phyloP scores from a whole-genome alignment of 805 yeast genomes.

The Danielia reshetovae region DNA sequence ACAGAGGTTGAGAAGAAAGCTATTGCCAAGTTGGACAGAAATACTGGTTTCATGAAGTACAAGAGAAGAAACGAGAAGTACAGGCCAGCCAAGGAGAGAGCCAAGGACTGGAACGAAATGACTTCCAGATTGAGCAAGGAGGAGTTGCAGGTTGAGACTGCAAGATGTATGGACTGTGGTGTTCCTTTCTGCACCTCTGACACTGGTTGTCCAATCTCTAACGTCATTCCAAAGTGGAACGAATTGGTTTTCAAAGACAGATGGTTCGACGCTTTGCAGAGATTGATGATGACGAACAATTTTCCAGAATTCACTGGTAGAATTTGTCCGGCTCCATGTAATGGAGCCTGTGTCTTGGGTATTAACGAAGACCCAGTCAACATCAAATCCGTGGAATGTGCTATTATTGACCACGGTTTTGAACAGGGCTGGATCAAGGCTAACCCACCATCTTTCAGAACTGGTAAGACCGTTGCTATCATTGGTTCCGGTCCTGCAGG shows the following conservation, averaged over 20 bases:
- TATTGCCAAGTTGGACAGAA: slow-evolving; percentile 63
- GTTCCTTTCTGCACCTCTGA: slow-evolving; percentile 98
- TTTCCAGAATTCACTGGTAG: slow-evolving; percentile 98
- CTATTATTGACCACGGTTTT: slow-evolving; percentile 93
- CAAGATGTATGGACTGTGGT: slow-evolving; percentile 99
- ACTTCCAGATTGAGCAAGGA: slow-evolving; percentile 76
- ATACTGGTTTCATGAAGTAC: slow-evolving; percentile 91
- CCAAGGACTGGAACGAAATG: slow-evolving; percentile 90
- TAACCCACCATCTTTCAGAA: slow-evolving; percentile 68
- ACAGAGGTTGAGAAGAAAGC: slow-evolving; percentile 61
- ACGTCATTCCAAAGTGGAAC: slow-evolving; percentile 97
- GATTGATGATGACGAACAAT: slow-evolving; percentile 92
- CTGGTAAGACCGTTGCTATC: slow-evolving; percentile 81
- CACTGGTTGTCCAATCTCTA: slow-evolving; percentile 96
- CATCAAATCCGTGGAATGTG: slow-evolving; percentile 91
- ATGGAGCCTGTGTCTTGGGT: slow-evolving; percentile 90
- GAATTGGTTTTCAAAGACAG: slow-evolving; percentile 92
- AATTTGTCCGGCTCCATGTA: slow-evolving; percentile 99
- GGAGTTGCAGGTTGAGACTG: slow-evolving; percentile 87
- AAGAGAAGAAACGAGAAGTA: slow-evolving; percentile 83
- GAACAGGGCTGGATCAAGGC: slow-evolving; percentile 97
- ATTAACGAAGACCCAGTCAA: slow-evolving; percentile 95
- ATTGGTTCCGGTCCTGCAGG: slow-evolving; percentile 99
- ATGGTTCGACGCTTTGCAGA: slow-evolving; percentile 90
- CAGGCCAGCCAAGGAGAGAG: slow-evolving; percentile 70